phyloP scores from a whole-genome alignment of 75 land plant species.

The Pinus albicaulis region DNA sequence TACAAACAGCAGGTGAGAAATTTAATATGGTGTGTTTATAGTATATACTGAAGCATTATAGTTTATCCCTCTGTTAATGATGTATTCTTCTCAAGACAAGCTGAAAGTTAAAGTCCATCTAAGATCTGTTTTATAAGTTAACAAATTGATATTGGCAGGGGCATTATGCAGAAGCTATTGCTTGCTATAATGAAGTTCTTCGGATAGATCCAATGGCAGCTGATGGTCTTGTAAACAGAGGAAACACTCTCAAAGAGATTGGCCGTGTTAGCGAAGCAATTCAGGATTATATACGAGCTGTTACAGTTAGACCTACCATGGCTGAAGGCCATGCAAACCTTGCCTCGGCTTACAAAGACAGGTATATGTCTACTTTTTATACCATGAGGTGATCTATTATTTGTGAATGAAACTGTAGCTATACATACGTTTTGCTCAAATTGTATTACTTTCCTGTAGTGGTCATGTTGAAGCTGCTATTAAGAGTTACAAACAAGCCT shows the following conservation, averaged over 20 bases:
- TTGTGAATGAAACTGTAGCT: not conserved
- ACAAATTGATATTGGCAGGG: constrained; percentile 54
- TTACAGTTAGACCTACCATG: constrained; percentile 84
- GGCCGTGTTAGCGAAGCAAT: constrained; percentile 99
- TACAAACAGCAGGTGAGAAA: constrained; percentile 96
- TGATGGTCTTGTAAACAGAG: constrained; percentile 96
- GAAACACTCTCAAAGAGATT: constrained; percentile 92
- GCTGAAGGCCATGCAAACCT: constrained; percentile 99
- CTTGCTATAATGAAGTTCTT: constrained; percentile 98
- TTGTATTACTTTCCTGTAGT: constrained; percentile 36
- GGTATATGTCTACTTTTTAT: constrained; percentile 33
- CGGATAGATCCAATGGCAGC: constrained; percentile 96
- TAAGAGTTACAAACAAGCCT: constrained; percentile 95
- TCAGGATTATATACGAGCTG: constrained; percentile 93
- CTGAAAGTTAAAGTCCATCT: constrained; percentile 12
- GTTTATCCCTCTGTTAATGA: not conserved
- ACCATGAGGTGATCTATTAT: not conserved
- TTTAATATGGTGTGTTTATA: not conserved
- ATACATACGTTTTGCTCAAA: not conserved
- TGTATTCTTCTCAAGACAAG: not conserved
- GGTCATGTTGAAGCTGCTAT: constrained; percentile 96
- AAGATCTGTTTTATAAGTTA: constrained; percentile 13
- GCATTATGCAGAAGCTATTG: constrained; percentile 91
- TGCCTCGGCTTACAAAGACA: constrained; percentile 99
- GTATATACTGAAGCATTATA: not conserved